Percentiles rank a stretch among this genome's conserved stretches.
phyloP scores from a whole-genome alignment of 106 monocot species.

The Apostasia ramifera region DNA sequence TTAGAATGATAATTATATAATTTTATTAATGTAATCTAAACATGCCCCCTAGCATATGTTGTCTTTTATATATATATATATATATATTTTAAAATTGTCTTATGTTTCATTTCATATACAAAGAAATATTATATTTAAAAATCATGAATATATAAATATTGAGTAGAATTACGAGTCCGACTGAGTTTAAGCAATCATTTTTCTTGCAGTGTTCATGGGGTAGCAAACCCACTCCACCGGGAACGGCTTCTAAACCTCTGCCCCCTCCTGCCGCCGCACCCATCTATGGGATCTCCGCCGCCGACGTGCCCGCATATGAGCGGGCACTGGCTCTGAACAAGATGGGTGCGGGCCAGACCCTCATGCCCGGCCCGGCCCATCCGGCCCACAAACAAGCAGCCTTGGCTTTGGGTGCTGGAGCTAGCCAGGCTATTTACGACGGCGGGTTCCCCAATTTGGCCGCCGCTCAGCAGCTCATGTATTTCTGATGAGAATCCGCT shows the following conservation, averaged over 20 bases:
- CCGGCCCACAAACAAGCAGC: constrained; percentile 53
- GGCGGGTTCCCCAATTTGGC: constrained; percentile 44
- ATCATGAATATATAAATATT: too few relatives aligned
- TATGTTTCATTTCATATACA: too few relatives aligned
- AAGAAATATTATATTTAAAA: too few relatives aligned
- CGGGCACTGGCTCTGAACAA: constrained; percentile 54
- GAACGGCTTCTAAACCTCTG: constrained; percentile 39
- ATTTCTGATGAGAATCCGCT: constrained; percentile 28
- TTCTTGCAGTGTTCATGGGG: constrained; percentile 82
- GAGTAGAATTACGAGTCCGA: too few relatives aligned
- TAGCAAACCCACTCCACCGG: constrained; percentile 71
- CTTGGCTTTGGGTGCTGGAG: constrained; percentile 35
- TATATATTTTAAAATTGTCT: too few relatives aligned
- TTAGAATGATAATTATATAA: too few relatives aligned
- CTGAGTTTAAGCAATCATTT: not conserved
- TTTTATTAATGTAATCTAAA: too few relatives aligned
- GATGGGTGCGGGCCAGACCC: constrained; percentile 36
- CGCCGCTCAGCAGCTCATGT: constrained; percentile 68
- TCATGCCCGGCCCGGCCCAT: constrained; percentile 49
- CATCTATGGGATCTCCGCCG: constrained; percentile 17
- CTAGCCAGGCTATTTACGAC: constrained; percentile 63
- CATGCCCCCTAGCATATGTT: too few relatives aligned
- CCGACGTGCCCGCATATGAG: constrained; percentile 42
- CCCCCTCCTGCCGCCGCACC: constrained; percentile 39
- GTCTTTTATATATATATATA: too few relatives aligned